phyloP scores from a whole-genome alignment of 306 rosid genomes.

The Hippophae rhamnoides region DNA sequence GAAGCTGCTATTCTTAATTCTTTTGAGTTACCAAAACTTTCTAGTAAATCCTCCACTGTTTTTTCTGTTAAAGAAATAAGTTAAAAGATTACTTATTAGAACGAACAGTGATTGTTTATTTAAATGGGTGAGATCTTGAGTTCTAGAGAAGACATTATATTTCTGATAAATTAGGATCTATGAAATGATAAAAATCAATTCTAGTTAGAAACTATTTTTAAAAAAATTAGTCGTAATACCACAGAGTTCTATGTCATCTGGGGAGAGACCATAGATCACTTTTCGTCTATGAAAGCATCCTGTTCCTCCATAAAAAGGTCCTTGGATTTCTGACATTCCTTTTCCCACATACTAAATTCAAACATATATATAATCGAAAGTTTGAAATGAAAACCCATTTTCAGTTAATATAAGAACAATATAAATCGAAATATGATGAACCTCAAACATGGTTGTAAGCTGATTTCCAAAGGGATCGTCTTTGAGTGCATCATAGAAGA shows the following conservation, averaged over 20 bases:
- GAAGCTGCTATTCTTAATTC: constrained; percentile 28
- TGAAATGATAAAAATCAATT: too few species aligned
- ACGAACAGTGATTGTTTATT: background rate
- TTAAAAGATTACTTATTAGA: too few species aligned
- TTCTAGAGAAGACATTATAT: too few species aligned
- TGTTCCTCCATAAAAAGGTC: constrained; percentile 39
- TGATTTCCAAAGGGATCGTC: constrained; percentile 77
- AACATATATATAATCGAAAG: background rate
- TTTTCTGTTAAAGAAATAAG: constrained; percentile 11
- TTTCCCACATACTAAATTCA: constrained; percentile 11
- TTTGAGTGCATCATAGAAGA: constrained; percentile 40
- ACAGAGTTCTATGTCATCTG: constrained; percentile 1
- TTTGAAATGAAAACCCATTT: too few species aligned
- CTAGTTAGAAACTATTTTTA: too few species aligned
- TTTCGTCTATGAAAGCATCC: constrained; percentile 53
- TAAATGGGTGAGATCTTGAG: too few species aligned
- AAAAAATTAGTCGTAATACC: too few species aligned
- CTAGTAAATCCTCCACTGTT: constrained; percentile 8
- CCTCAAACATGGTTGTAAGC: constrained; percentile 8
- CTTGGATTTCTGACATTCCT: constrained; percentile 51
- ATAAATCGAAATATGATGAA: constrained; percentile 5
- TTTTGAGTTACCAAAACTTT: constrained; percentile 38
- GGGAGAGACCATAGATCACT: constrained; percentile 42
- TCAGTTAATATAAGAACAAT: background rate
- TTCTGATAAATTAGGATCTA: too few species aligned